A percentile compares a stretch with the other conserved stretches of the same genome.
phyloP scores from a whole-genome alignment of 2,329 filamentous ascomycete species.

The Ophiostoma sp. region DNA sequence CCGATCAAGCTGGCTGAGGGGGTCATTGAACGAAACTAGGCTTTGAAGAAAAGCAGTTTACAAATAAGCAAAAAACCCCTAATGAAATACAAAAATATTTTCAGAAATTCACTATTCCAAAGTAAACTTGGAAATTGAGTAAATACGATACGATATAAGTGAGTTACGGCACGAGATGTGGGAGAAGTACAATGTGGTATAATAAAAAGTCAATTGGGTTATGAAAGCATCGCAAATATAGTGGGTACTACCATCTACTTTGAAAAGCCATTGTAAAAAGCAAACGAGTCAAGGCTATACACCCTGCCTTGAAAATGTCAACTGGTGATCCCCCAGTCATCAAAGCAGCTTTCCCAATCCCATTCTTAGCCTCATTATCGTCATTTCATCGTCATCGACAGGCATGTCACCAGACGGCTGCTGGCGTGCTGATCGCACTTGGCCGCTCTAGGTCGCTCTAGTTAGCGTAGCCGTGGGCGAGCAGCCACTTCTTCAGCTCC shows the following conservation, averaged over 20 bases:
- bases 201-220: not conserved
- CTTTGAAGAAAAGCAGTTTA: constrained; percentile 6
- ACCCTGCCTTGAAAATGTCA: not conserved
- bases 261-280: not conserved
- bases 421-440: not conserved
- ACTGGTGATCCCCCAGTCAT: not conserved
- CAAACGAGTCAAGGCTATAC: not conserved
- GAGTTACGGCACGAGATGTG: not conserved
- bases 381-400: not conserved
- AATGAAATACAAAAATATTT: not conserved
- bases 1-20: constrained; percentile 5
- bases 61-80: constrained; percentile 2
- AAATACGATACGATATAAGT: not conserved
- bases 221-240: not conserved
- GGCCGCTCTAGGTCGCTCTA: not conserved
- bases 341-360: not conserved
- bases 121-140: not conserved
- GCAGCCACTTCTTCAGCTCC: constrained; percentile 61
- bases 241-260: not conserved
- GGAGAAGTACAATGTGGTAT: not conserved
- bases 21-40: not conserved
- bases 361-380: not conserved
- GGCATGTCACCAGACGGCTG: not conserved
- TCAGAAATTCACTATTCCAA: not conserved
- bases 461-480: constrained; percentile 22